Conservation (phyloP, 1,284 basidiomycete genomes). For the Termitomyces sp. region DNA sequence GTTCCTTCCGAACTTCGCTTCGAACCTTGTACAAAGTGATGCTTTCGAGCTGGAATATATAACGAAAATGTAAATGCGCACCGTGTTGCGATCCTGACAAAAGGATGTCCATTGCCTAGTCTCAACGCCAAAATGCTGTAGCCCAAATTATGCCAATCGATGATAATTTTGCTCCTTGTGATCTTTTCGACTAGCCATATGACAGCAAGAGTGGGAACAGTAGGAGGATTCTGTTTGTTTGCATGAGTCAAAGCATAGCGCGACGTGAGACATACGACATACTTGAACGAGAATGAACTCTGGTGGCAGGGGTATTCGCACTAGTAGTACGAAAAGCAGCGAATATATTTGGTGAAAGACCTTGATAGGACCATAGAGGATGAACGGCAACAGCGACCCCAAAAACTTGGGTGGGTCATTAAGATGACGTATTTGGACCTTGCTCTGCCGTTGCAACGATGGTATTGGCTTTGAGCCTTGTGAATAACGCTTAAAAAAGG, state of each 20-base stretch:
- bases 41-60: neutral
- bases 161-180: constrained; percentile 80
- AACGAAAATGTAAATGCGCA: constrained; percentile 26
- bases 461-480: constrained; percentile 78
- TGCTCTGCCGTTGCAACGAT: constrained; percentile 58
- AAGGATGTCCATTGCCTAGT: constrained; percentile 59
- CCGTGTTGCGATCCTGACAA: constrained; percentile 76
- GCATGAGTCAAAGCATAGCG: neutral
- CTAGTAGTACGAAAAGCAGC: constrained; percentile 60
- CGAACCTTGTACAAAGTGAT: constrained; percentile 55
- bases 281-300: constrained; percentile 91
- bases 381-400: constrained; percentile 55
- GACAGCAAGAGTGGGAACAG: constrained; percentile 88
- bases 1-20: constrained; percentile 67
- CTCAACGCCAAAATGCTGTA: constrained; percentile 89
- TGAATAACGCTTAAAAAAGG: constrained; percentile 1
- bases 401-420: constrained; percentile 59
- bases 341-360: constrained; percentile 64
- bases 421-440: constrained; percentile 64
- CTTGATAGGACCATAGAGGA: constrained; percentile 78
- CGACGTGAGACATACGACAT: constrained; percentile 23
- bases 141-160: constrained; percentile 99
- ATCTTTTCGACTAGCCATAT: constrained; percentile 71
- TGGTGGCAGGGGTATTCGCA: constrained; percentile 63
- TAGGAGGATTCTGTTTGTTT: constrained; percentile 83